These are phyloP conservation scores for Boletus insuetus DNA, from an alignment of 768 basidiomycete species.

Conservation along the genomic window DNA sequence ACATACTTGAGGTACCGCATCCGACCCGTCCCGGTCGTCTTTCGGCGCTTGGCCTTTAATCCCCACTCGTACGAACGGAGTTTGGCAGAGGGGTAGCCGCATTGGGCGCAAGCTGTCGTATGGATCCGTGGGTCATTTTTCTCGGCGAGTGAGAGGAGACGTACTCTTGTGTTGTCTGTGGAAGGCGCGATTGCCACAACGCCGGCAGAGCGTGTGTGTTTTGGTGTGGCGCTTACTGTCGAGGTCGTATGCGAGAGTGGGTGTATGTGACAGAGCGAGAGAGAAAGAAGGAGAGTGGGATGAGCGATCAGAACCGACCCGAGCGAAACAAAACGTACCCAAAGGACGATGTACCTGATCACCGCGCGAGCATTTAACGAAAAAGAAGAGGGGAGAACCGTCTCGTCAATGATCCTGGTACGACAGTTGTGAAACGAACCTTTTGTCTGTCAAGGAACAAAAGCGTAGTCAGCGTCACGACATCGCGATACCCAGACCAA, in stretches of 20 bases:
- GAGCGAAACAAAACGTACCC: constrained; percentile 54
- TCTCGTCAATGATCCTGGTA: constrained; percentile 13
- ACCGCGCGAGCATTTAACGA: background rate
- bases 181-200: constrained; percentile 93
- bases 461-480: constrained; percentile 20
- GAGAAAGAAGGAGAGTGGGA: too few relatives aligned
- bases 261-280: too few relatives aligned
- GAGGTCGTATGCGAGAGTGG: too few relatives aligned
- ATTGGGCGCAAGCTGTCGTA: constrained; percentile 80
- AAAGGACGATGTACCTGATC: constrained; percentile 91
- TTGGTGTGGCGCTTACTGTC: constrained; percentile 94
- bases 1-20: constrained; percentile 94
- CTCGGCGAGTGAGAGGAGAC: constrained; percentile 22
- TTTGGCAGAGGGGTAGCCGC: constrained; percentile 96
- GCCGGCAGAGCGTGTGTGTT: constrained; percentile 95
- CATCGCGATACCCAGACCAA: background rate
- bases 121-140: background rate
- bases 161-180: constrained; percentile 98
- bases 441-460: constrained; percentile 64
- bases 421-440: constrained; percentile 46
- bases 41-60: constrained; percentile 98
- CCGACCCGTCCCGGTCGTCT: constrained; percentile 97
- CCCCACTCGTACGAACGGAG: constrained; percentile 98
- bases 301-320: background rate
- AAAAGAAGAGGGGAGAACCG: background rate